Evolutionary conservation across 805 yeast species (phyloP), one percentile per base, ranked within the genome.

Genomic region (Lipomyces yamadae): DNA sequence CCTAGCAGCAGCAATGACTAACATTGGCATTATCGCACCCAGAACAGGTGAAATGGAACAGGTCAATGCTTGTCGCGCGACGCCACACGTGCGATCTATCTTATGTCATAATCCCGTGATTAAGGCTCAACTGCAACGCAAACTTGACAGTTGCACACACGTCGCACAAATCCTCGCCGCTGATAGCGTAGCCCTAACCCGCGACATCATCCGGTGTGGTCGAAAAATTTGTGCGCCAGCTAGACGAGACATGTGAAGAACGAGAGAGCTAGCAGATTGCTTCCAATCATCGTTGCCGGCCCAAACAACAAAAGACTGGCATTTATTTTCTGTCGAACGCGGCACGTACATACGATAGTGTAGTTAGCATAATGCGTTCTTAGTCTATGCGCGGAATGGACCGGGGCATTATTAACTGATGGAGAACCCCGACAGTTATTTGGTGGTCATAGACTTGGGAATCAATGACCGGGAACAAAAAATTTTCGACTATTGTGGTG

Each of bases 161-260:
- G 3, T 42, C 10, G 18, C 48, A 42, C 48, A 24, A 42, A 42
- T 3, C 24, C 48, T 15, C 18, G 8, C 18, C 6, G 48, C 48
- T 42, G 48, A 42, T 42, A 42, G 48, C 48, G 48, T 15, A 42
- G 48, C 48, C 48, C 48, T 42, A 42, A 42, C 24, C 48, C 48
- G 24, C 48, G 48, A n/a, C 1, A 10, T 42, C 24, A 24, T 42
- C 48, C 24, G 0, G 15, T 42, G 3, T 10, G 18, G 18, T 13
- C n/a, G 48, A 15, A 42, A 42, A 42, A 15, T 42, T 42, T 42
- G 48, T 42, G 15, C 48, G 3, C 15, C 24, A n/a, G 24, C 10
- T 13, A 13, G 42, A 13, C 42, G 24, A n/a, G 48, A 42, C 48
- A 42, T n/a, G 48, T 42, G 48, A 24, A 24, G n/a, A 42, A 15